Percentiles rank a stretch among this genome's conserved stretches.
phyloP scores from a whole-genome alignment of 495 filamentous ascomycete species.

The Annulohypoxylon maeteangense region DNA sequence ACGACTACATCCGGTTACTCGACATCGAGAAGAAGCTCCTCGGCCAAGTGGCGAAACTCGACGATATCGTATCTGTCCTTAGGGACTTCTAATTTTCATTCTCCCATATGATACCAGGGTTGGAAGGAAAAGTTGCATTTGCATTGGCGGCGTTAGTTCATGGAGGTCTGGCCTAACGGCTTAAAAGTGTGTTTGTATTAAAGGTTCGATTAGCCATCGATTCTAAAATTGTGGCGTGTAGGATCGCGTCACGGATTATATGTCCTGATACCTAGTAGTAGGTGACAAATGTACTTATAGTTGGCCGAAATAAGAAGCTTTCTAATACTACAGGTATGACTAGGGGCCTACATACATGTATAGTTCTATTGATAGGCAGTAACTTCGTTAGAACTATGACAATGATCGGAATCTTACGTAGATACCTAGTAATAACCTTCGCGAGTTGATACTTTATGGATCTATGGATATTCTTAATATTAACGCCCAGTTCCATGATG shows the following conservation, averaged over 20 bases:
- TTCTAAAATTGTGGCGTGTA: neutral
- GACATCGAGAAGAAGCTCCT: slow-evolving; percentile 79
- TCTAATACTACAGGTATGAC: neutral
- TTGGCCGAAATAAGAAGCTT: neutral
- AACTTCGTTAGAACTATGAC: too few species aligned
- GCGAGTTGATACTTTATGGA: too few species aligned
- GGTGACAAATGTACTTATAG: slow-evolving; percentile 18
- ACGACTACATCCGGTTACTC: slow-evolving; percentile 72
- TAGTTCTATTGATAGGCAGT: too few species aligned
- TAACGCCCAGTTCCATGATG: neutral
- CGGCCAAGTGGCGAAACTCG: slow-evolving; percentile 78
- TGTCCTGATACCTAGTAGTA: slow-evolving; percentile 8
- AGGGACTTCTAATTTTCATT: slow-evolving; percentile 73
- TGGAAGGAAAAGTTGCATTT: slow-evolving; percentile 40
- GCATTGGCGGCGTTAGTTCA: slow-evolving; percentile 47
- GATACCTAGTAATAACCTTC: too few species aligned
- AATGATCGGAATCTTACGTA: too few species aligned
- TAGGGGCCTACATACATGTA: neutral
- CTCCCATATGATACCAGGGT: slow-evolving; percentile 29
- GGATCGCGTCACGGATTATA: slow-evolving; percentile 14
- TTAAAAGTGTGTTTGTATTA: slow-evolving; percentile 37
- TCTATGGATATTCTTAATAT: too few species aligned
- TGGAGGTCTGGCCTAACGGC: slow-evolving; percentile 22
- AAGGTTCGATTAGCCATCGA: neutral
- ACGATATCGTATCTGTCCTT: slow-evolving; percentile 84